A percentile compares a stretch with the other conserved stretches of the same genome.
phyloP scores from a whole-genome alignment of 1,139 yeast genomes.

The Debaryomyces udenii region DNA sequence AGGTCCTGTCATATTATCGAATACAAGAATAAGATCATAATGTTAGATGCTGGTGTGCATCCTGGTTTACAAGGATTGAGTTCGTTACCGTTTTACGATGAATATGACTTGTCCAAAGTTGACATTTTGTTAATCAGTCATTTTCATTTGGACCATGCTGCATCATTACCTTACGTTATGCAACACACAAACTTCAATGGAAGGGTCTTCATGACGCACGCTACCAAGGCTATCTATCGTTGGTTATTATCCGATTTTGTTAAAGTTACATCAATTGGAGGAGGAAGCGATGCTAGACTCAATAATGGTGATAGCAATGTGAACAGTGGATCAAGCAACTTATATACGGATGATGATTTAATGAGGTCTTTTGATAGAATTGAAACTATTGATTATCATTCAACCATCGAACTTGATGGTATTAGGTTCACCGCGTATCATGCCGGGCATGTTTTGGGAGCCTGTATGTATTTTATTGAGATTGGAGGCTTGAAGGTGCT shows the following conservation, averaged over 20 bases:
- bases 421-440: conserved; percentile 96
- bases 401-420: conserved; percentile 92
- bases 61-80: conserved; percentile 92
- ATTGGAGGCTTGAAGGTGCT: conserved; percentile 88
- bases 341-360: conserved; percentile 90
- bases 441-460: conserved; percentile 98
- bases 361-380: conserved; percentile 84
- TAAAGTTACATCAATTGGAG: conserved; percentile 78
- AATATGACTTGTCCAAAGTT: conserved; percentile 83
- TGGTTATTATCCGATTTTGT: conserved; percentile 96
- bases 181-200: conserved; percentile 94
- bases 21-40: conserved; percentile 92
- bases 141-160: conserved; percentile 97
- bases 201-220: conserved; percentile 97
- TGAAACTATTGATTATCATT: conserved; percentile 93
- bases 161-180: conserved; percentile 96
- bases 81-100: conserved; percentile 93
- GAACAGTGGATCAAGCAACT: conserved; percentile 42
- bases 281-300: conserved; percentile 35
- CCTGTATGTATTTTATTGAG: conserved; percentile 96
- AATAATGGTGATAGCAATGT: conserved; percentile 24
- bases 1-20: conserved; percentile 92
- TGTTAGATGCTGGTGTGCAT: conserved; percentile 98
- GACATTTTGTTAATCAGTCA: conserved; percentile 89
- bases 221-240: conserved; percentile 95